Evolutionary conservation across 1,284 basidiomycete species (phyloP), one percentile per base, ranked within the genome.

Genomic region (Exobasidium cylindrosporum): DNA sequence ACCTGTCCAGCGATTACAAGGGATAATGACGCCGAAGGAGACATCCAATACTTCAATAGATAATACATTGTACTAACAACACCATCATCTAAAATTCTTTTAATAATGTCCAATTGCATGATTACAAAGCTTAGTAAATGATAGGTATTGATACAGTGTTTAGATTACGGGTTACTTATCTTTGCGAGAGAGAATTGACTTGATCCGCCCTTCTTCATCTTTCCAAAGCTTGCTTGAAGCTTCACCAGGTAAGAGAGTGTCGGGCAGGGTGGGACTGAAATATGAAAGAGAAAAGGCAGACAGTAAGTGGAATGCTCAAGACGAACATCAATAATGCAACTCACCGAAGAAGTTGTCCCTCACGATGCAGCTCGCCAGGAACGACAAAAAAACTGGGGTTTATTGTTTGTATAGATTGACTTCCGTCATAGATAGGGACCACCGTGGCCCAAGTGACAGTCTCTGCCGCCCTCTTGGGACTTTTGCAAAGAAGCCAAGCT

Each of bases 1-100:
- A 94, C 81, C 81, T 94, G 55, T 88, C 88, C 57, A 86, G 85
- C 68, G 90, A 83, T 63, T 81, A 72, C 50, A 30, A 28, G 26
- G 47, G 47, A 21, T 50, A 28, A 50, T 21, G 26, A 14, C 17
- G 43, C 4, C 11, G 17, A 3, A 3, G 43, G 23, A 23, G 10
- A 45, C 17, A 23, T 45, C 4, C 4, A 17, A 45, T 17, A 45
- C 43, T 17, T 45, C 17, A 14, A 45, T 45, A 23, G 17, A 45
- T 45, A 45, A 17, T 45, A 45, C 17, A 4, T 4, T 45, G 17
- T 11, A 45, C 17, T 45, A 45, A 45, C 17, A 45, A 23, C 43
- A 45, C 43, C 17, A 17, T 45, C 3, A 45, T 45, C 43, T 17
- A 43, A 43, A n/a, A 43, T 10, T 43, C 10, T 43, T 43, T 10